Conservation (phyloP, 2,329 filamentous ascomycete species). For the Rhinocladiella similis region DNA sequence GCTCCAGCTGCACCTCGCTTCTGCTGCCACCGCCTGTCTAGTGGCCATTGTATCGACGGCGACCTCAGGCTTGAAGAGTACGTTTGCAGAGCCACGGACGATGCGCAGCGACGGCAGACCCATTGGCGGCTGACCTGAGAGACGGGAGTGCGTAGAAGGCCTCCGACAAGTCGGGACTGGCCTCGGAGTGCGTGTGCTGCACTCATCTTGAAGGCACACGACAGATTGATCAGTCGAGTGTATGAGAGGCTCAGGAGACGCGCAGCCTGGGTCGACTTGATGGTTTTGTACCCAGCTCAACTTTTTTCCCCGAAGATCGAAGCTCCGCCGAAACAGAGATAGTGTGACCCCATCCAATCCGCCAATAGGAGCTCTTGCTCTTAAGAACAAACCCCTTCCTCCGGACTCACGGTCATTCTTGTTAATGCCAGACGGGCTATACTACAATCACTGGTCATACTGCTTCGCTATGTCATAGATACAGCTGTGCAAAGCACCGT, state of each 20-base stretch:
- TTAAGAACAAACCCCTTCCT: not conserved
- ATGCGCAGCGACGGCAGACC: constrained; percentile 40
- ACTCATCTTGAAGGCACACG: constrained; percentile 25
- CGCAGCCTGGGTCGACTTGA: not conserved
- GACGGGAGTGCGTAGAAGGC: constrained; percentile 37
- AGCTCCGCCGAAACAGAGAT: not conserved
- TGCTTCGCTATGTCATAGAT: too few species aligned
- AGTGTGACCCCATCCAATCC: not conserved
- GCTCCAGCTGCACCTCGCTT: constrained; percentile 44
- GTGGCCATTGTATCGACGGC: constrained; percentile 29
- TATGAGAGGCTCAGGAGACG: not conserved
- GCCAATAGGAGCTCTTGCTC: not conserved
- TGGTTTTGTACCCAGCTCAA: not conserved
- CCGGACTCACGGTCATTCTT: not conserved
- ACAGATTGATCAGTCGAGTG: not conserved
- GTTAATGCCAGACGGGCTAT: not conserved
- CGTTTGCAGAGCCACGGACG: constrained; percentile 15
- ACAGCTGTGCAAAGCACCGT: too few species aligned
- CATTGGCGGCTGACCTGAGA: constrained; percentile 39
- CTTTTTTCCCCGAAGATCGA: constrained; percentile 12
- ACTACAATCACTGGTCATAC: too few species aligned
- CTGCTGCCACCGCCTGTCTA: constrained; percentile 45
- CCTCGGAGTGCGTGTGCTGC: constrained; percentile 25
- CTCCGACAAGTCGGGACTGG: constrained; percentile 27
- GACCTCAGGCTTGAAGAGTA: constrained; percentile 3